Base-by-base conservation (phyloP, 768 basidiomycete genomes). In the Pulveroboletus ravenelii region DNA sequence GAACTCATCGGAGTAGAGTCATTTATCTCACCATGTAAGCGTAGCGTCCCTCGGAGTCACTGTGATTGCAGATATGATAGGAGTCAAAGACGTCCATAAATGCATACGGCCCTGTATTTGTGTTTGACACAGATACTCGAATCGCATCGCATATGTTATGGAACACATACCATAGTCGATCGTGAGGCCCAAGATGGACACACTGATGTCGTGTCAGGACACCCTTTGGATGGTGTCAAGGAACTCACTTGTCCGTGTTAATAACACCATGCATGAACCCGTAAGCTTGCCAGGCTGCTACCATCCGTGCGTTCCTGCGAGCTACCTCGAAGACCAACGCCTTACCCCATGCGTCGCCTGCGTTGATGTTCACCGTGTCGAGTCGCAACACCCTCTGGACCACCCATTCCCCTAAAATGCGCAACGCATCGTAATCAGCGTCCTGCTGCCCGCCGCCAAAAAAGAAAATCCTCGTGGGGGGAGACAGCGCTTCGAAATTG, bases 241-340 rank as follows among this genome's bases (percentile, higher is more conserved):
- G 3, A n/a, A 62, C 78, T 51, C 57, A 87, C 88, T 95, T 96
- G 72, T 97, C 95, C 2, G 94, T 95, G 63, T 98, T 98, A 59
- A 99, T 92, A 34, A 99, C 95, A 0, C 92, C 93, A 62, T 93
- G 90, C 91, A 93, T 91, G 65, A 89, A 93, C 1, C 92, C 92
- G 66, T 87, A 89, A 7, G 82, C 91, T 69, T 98, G 95, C 96
- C 96, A 98, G 4, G 78, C 87, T 10, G 93, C 96, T 0, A 93
- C 89, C 89, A 94, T 98, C 63, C 73, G 74, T 39, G 89, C 94
- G 63, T 96, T 98, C 62, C 93, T 74, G 65, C 78, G 80, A 14
- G 91, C 84, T 0, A 82, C 83, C 58, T 96, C 93, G 56, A 84
- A 70, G 2, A 95, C 77, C 40, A 97, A 66, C 40, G 78, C 73